phyloP scores from a whole-genome alignment of 2,329 filamentous ascomycete genomes.

The Nothopassalora personata region DNA sequence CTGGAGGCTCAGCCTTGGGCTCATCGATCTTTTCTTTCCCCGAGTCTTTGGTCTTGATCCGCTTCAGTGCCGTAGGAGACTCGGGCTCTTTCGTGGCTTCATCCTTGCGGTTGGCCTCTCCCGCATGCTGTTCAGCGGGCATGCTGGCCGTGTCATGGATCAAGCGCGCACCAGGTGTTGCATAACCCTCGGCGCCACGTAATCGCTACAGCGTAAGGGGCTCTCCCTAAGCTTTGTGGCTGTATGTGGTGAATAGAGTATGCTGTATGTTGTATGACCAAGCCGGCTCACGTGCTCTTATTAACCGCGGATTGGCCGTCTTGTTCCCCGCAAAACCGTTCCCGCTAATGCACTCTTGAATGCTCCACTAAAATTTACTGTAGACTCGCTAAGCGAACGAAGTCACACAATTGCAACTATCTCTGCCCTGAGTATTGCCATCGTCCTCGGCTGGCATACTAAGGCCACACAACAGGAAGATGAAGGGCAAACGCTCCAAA shows the following conservation, averaged over 20 bases:
- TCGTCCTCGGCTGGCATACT: slow-evolving; percentile 28
- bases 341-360: background rate
- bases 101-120: background rate
- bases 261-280: background rate
- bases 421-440: slow-evolving; percentile 31
- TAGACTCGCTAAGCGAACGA: background rate
- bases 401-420: background rate
- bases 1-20: slow-evolving; percentile 23
- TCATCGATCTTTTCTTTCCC: slow-evolving; percentile 16
- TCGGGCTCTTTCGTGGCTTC: slow-evolving; percentile 1
- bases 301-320: background rate
- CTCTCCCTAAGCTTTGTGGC: background rate
- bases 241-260: background rate
- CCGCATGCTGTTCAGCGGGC: slow-evolving; percentile 10
- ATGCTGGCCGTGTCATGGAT: slow-evolving; percentile 10
- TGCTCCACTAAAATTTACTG: background rate
- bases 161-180: background rate
- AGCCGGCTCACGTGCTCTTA: background rate
- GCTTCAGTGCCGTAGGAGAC: slow-evolving; percentile 9
- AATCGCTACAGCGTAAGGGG: background rate
- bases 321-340: background rate
- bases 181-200: background rate
- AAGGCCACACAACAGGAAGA: too few relatives aligned
- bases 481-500: slow-evolving; percentile 65
- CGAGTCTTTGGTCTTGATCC: slow-evolving; percentile 12